Evolutionary conservation across 2,329 filamentous ascomycete genomes (phyloP).

Genomic region (Nothomitra cinnamomea): DNA sequence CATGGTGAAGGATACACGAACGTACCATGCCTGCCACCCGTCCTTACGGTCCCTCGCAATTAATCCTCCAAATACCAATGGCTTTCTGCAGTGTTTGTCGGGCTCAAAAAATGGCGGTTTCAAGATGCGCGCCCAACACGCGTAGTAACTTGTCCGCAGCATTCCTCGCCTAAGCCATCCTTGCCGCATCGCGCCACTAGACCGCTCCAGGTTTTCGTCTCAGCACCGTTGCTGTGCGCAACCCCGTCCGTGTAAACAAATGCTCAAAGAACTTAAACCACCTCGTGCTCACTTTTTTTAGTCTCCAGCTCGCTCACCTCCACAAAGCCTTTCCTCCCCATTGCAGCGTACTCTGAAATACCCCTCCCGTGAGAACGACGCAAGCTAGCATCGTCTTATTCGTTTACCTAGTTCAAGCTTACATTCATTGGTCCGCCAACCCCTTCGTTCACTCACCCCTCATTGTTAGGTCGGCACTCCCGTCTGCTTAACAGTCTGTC

Average conservation of each 20-base stretch:
- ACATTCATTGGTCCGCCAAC: neutral
- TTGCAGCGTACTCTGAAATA: neutral
- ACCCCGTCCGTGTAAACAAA: neutral
- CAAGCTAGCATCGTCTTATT: neutral
- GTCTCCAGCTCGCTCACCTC: neutral
- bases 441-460: neutral
- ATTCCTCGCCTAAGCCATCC: neutral
- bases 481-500: neutral
- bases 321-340: neutral
- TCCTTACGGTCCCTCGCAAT: neutral
- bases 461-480: neutral
- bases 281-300: neutral
- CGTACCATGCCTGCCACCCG: neutral
- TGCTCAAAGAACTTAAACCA: constrained; percentile 1
- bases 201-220: neutral
- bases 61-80: neutral
- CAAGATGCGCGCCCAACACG: constrained; percentile 3
- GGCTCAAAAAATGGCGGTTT: neutral
- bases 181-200: neutral
- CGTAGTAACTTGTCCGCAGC: constrained; percentile 6
- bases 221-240: constrained; percentile 1
- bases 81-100: neutral
- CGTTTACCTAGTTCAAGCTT: neutral
- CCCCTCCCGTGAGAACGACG: no score
- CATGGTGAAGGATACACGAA: neutral